Base-by-base conservation (phyloP, 352 stramenopile species). In the Elongisporangium undulatum region DNA sequence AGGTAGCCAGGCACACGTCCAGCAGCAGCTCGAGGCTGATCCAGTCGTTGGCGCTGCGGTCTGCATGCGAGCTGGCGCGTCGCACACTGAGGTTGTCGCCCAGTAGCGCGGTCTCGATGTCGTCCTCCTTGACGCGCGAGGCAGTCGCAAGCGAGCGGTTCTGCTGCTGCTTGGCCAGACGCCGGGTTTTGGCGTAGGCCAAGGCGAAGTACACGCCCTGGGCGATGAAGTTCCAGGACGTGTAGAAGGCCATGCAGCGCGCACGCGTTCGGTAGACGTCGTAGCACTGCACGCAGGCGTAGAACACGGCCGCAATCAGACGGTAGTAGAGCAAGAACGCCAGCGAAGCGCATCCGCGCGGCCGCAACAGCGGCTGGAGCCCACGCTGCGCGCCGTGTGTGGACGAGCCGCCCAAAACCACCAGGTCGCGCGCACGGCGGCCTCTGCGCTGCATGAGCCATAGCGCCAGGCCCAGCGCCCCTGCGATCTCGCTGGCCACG, bases 181-280 rank as follows among this genome's bases (percentile, higher is more conserved):
- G 51, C 52, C 59, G 57, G 4, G 79, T 85, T 17, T 68, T 61
- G 39, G 51, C 55, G 0, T 70, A 63, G 8, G 82, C 79, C 5
- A 58, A 22, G 0, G 41, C 41, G 61, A 92, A 92, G 72, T 92
- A 92, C 26, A 55, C 48, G 50, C 78, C 79, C 58, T 94, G 82
- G 3, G 75, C 61, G n/a, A 89, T 72, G 50, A 92, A 91, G 64
- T 94, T 94, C 85, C 85, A 94, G n/a, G 80, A 90, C 45, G 85
- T 94, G 68, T 90, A 94, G 62, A 94, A 92, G 52, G 63, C 63
- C 53, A 92, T 59, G 50, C 85, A 90, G 34, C 66, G 64, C 29
- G 62, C 63, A 10, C 52, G 26, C 16, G 85, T 82, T 49, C 81
- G 77, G 48, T 77, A 77, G 4, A 90, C 24, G 58, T 94, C 79